A percentile compares a stretch with the other conserved stretches of the same genome.
Conservation (phyloP, 306 rosid genomes). For the Prunus mume region DNA sequence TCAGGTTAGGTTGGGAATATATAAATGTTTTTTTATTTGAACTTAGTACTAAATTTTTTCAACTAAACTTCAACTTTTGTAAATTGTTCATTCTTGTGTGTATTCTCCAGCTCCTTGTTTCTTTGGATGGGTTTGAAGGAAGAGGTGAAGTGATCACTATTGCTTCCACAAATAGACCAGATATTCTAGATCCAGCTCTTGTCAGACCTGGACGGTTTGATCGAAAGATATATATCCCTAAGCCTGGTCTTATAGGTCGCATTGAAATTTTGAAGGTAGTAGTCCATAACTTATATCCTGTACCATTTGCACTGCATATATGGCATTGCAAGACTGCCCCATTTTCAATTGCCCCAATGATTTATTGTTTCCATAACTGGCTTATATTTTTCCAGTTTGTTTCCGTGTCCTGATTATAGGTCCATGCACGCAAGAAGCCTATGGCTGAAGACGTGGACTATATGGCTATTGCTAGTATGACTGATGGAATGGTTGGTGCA, state of each 20-base stretch:
- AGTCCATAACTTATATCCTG: not conserved
- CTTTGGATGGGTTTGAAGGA: conserved; percentile 98
- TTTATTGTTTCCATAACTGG: conserved; percentile 13
- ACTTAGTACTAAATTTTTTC: conserved; percentile 6
- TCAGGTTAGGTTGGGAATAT: conserved; percentile 53
- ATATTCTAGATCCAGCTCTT: conserved; percentile 94
- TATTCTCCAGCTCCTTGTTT: conserved; percentile 80
- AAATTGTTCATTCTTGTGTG: conserved; percentile 29
- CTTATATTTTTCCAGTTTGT: conserved; percentile 17
- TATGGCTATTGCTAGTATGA: conserved; percentile 86
- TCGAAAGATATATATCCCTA: conserved; percentile 86
- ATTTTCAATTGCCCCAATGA: conserved; percentile 3
- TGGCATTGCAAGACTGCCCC: conserved; percentile 12
- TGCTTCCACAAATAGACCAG: conserved; percentile 97
- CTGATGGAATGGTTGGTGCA: conserved; percentile 99
- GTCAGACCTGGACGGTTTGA: conserved; percentile 98
- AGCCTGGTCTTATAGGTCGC: conserved; percentile 94
- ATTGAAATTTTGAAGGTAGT: conserved; percentile 81
- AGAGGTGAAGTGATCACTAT: conserved; percentile 96
- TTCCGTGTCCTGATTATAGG: conserved; percentile 45
- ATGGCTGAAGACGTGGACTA: conserved; percentile 94
- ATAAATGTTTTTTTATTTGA: not conserved
- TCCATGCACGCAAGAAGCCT: conserved; percentile 96
- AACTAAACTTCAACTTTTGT: conserved; percentile 14
- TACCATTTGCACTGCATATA: conserved; percentile 6